Evolutionary conservation across 768 basidiomycete species (phyloP).

Genomic region (Boletus vinaceobasis): DNA sequence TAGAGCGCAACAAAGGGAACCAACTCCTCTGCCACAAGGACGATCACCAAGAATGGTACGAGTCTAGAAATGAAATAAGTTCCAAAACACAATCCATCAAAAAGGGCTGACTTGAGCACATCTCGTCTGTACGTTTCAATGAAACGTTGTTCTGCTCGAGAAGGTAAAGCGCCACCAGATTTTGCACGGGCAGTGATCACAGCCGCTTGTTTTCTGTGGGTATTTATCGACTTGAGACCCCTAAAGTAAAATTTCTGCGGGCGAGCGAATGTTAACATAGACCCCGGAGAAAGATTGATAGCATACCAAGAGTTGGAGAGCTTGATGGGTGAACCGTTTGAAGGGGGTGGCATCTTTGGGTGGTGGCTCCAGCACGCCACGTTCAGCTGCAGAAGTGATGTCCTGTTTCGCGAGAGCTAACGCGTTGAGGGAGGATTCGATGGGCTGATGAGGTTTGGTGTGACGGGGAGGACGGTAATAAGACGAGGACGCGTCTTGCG

Average conservation of each 20-base stretch:
- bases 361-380: conserved; percentile 66
- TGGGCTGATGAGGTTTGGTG: conserved; percentile 15
- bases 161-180: conserved; percentile 58
- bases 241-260: conserved; percentile 79
- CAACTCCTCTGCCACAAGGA: conserved; percentile 73
- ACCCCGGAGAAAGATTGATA: background rate
- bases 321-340: conserved; percentile 47
- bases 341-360: conserved; percentile 59
- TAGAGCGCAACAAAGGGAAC: conserved; percentile 84
- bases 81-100: background rate
- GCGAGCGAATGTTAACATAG: background rate
- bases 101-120: conserved; percentile 55
- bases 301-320: conserved; percentile 45
- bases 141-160: conserved; percentile 67
- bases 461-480: conserved; percentile 27
- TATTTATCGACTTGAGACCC: conserved; percentile 69
- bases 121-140: conserved; percentile 66
- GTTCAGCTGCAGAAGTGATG: conserved; percentile 58
- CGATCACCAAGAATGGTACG: conserved; percentile 73
- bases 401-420: conserved; percentile 59
- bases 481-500: conserved; percentile 23
- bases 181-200: conserved; percentile 54
- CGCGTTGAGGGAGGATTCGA: conserved; percentile 25
- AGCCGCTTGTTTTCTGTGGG: conserved; percentile 52
- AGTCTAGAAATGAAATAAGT: conserved; percentile 39